Conservation (phyloP, 2,329 filamentous ascomycete species). For the Microcyclosporella mali region DNA sequence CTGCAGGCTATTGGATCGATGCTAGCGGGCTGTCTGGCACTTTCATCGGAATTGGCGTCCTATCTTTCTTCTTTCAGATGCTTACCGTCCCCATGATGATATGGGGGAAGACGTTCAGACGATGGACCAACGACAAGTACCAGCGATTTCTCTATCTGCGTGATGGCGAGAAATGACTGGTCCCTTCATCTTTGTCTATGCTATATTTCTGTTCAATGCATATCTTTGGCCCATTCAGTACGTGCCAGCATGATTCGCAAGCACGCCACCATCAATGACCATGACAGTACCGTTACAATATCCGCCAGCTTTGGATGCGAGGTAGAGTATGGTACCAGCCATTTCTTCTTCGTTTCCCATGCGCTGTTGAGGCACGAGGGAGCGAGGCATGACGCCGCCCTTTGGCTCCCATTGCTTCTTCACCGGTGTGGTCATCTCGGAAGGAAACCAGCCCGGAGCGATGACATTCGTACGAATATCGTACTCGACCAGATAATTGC, state of each 20-base stretch:
- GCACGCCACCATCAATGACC: slow-evolving; percentile 42
- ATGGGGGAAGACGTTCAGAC: slow-evolving; percentile 47
- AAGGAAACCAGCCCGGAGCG: slow-evolving; percentile 40
- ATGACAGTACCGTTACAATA: slow-evolving; percentile 51
- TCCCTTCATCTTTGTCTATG: neutral
- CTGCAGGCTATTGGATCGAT: slow-evolving; percentile 40
- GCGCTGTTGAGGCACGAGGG: slow-evolving; percentile 26
- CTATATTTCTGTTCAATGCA: too few species aligned
- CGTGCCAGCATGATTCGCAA: neutral
- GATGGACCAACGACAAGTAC: slow-evolving; percentile 39
- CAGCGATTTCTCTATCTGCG: slow-evolving; percentile 21
- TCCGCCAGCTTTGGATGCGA: slow-evolving; percentile 45
- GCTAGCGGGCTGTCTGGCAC: slow-evolving; percentile 41
- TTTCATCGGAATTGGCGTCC: slow-evolving; percentile 48
- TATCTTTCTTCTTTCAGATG: slow-evolving; percentile 48
- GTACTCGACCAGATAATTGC: slow-evolving; percentile 38
- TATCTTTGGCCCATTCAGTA: neutral
- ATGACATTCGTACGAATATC: slow-evolving; percentile 44
- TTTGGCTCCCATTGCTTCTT: slow-evolving; percentile 32
- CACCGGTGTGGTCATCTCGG: slow-evolving; percentile 39
- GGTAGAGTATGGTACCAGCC: slow-evolving; percentile 45
- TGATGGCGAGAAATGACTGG: slow-evolving; percentile 19
- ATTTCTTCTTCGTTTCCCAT: slow-evolving; percentile 41
- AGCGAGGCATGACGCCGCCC: slow-evolving; percentile 26
- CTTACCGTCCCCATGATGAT: slow-evolving; percentile 50